These are phyloP conservation scores for Lactuca sativa DNA, from an alignment of 129 eudicot species.

Conservation along the genomic window DNA sequence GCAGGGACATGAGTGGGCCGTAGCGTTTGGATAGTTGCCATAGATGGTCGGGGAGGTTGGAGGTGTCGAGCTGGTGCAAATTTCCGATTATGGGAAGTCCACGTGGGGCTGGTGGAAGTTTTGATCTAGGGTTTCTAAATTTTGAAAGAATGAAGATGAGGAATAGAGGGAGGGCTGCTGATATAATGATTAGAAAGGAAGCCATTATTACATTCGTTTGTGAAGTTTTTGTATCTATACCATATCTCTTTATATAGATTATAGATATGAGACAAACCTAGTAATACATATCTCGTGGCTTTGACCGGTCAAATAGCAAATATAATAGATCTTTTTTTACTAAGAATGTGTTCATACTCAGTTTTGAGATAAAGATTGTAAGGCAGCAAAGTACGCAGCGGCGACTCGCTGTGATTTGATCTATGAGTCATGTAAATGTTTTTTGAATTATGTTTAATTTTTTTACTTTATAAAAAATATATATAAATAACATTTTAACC, in stretches of 20 bases:
- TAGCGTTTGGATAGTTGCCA: constrained; percentile 26
- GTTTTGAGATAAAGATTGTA: no score
- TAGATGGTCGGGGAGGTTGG: constrained; percentile 16
- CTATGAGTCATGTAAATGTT: no score
- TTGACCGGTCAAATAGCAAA: no score
- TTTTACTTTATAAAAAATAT: no score
- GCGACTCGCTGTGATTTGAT: no score
- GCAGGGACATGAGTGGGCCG: constrained; percentile 34
- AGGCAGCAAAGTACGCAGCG: no score
- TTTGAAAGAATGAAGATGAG: constrained; percentile 12
- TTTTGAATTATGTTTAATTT: no score
- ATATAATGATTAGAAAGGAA: background rate
- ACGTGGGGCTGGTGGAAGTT: constrained; percentile 32
- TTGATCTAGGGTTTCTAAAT: background rate
- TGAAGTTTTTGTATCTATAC: background rate
- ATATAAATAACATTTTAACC: no score
- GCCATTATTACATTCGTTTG: constrained; percentile 15
- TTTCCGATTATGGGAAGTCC: constrained; percentile 41
- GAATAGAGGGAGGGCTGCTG: constrained; percentile 4
- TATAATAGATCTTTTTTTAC: no score
- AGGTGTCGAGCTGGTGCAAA: constrained; percentile 26
- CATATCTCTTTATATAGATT: background rate
- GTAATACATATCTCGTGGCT: no score
- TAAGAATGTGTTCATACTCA: no score
- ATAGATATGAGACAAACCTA: no score